Base-by-base conservation (phyloP, 1,284 basidiomycete genomes). In the Takashimella koratensis region DNA sequence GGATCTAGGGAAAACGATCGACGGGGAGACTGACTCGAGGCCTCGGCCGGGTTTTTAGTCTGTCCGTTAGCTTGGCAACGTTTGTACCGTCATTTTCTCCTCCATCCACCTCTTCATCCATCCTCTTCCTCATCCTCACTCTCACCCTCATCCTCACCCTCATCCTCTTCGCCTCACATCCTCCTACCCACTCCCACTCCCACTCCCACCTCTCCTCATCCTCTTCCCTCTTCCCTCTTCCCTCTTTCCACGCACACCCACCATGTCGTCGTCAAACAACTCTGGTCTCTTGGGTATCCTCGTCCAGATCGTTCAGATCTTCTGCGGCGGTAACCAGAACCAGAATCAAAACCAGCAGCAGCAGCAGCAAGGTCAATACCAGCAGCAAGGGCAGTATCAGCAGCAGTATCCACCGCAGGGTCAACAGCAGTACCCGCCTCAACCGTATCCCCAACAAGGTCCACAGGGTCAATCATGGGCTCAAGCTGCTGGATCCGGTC, bases 301-400 rank as follows among this genome's bases (percentile, higher is more conserved):
- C 43, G 19, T 53, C 40, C 58, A 62, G 47, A 52, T 70, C 10
- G 48, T 70, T 25, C 52, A 57, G 52, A 53, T 60, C 48, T 65
- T 65, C 53, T 65, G 63, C 51, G 54, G 52, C 24, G 55, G 52
- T 19, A 52, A 45, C 52, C 45, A 56, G 22, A 50, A 59, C n/a
- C 42, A 58, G 8, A 23, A 58, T 22, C 55, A 59, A 36, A 40
- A 54, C 24, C 49, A 59, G 45, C 45, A 61, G 45, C 60, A 60
- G 45, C 58, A 67, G 30, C 53, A 48, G 8, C 51, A 55, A 41
- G 42, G 51, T 21, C 48, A 48, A 42, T 16, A n/a, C 16, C 39
- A 49, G 16, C 48, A 56, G 25, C 47, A 55, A 19, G 51, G 57
- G 11, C 58, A 63, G 22, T 54, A 59, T 6, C 52, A 54, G 8